phyloP scores from a whole-genome alignment of 169 alveolate species.

The Perkinsus chesapeaki region DNA sequence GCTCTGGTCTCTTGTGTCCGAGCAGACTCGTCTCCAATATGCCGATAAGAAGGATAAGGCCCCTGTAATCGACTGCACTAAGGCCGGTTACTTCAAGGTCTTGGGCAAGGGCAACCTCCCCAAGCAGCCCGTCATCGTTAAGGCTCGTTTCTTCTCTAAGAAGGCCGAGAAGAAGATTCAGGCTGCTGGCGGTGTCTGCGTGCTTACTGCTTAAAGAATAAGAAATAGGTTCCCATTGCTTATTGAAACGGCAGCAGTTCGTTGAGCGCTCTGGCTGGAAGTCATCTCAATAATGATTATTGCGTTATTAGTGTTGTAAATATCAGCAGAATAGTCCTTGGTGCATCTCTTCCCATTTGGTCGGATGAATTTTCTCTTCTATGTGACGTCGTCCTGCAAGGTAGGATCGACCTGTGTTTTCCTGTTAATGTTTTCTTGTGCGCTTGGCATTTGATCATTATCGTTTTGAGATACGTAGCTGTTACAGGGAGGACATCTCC shows the following conservation, averaged over 20 bases:
- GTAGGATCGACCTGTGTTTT: neutral
- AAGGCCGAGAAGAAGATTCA: constrained; percentile 94
- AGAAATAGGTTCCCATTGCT: neutral
- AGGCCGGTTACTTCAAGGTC: constrained; percentile 93
- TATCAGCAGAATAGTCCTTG: too few relatives aligned
- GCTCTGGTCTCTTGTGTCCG: constrained; percentile 90
- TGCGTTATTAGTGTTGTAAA: neutral
- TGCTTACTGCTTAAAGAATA: constrained; percentile 76
- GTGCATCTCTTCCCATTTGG: too few relatives aligned
- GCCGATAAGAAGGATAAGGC: constrained; percentile 73
- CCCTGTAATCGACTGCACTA: constrained; percentile 94
- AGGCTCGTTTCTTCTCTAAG: constrained; percentile 92
- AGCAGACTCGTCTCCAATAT: constrained; percentile 75
- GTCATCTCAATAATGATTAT: neutral
- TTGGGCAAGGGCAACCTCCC: constrained; percentile 94
- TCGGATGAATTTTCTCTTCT: too few relatives aligned
- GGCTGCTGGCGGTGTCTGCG: constrained; percentile 94
- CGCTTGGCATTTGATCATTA: too few relatives aligned
- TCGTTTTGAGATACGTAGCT: too few relatives aligned
- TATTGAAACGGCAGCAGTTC: neutral
- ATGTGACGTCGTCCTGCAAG: too few relatives aligned
- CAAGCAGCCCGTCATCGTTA: constrained; percentile 87
- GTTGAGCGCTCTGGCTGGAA: neutral
- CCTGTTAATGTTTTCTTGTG: too few relatives aligned
- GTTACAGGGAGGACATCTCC: too few relatives aligned